Conservation (phyloP, 495 filamentous ascomycete genomes). For the Talaromyces stipitatus region DNA sequence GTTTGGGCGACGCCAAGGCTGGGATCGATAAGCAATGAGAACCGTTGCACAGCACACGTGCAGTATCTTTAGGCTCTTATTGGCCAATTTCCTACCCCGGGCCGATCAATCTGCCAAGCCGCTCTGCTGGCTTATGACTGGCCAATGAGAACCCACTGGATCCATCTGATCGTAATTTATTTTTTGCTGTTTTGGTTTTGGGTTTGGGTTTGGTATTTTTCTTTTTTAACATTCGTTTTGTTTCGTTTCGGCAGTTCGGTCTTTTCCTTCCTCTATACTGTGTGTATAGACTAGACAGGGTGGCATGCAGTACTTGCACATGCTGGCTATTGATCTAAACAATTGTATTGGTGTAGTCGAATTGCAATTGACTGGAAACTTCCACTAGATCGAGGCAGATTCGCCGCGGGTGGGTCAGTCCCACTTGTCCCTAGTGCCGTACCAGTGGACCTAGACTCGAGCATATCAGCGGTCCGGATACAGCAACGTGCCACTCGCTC, state of each 20-base stretch:
- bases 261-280: no score
- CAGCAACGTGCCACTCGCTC: background rate
- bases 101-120: background rate
- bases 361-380: background rate
- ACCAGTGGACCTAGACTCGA: background rate
- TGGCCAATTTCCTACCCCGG: background rate
- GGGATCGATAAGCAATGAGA: background rate
- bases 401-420: background rate
- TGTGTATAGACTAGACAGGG: no score
- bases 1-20: background rate
- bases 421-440: background rate
- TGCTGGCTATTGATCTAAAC: no score
- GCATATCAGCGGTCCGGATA: background rate
- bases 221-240: background rate
- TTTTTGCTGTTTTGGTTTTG: background rate
- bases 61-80: background rate
- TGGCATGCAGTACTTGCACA: no score
- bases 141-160: background rate
- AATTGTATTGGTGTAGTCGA: no score
- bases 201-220: background rate
- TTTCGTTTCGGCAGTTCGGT: background rate
- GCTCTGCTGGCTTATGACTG: background rate
- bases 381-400: background rate
- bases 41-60: background rate
- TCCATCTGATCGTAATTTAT: background rate